Evolutionary conservation across 148 eudicot genomes (phyloP).

Genomic region (Rhododendron griersonianum): DNA sequence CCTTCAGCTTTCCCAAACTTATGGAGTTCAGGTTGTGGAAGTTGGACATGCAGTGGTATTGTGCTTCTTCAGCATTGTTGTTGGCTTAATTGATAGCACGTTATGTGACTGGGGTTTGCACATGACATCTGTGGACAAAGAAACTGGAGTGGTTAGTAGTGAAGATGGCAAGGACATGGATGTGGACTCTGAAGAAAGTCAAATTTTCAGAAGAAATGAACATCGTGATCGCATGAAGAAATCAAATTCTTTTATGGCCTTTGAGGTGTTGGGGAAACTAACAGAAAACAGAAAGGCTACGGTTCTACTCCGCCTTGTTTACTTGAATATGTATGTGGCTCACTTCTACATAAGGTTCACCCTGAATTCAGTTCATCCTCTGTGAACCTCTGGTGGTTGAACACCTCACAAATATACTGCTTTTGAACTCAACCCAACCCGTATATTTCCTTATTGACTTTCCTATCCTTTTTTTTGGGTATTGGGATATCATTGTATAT

Average conservation of each 20-base stretch:
- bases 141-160: not conserved
- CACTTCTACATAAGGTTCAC: not conserved
- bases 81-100: conserved; percentile 26
- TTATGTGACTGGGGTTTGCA: conserved; percentile 22
- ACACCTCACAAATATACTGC: not conserved
- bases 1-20: conserved; percentile 30
- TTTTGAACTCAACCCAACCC: not conserved
- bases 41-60: conserved; percentile 21
- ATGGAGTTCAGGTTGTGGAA: conserved; percentile 14
- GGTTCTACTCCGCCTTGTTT: conserved; percentile 29
- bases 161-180: conserved; percentile 8
- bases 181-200: conserved; percentile 8
- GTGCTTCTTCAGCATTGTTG: conserved; percentile 23
- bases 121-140: conserved; percentile 13
- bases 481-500: not conserved
- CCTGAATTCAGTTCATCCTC: not conserved
- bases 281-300: conserved; percentile 21
- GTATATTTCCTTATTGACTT: not conserved
- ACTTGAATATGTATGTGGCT: conserved; percentile 26
- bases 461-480: not conserved
- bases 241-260: conserved; percentile 21
- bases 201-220: conserved; percentile 15
- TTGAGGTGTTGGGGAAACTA: conserved; percentile 20
- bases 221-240: conserved; percentile 12
- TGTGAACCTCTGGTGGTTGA: not conserved